Conservation (phyloP, 768 basidiomycete species). For the Serendipita sp. region DNA sequence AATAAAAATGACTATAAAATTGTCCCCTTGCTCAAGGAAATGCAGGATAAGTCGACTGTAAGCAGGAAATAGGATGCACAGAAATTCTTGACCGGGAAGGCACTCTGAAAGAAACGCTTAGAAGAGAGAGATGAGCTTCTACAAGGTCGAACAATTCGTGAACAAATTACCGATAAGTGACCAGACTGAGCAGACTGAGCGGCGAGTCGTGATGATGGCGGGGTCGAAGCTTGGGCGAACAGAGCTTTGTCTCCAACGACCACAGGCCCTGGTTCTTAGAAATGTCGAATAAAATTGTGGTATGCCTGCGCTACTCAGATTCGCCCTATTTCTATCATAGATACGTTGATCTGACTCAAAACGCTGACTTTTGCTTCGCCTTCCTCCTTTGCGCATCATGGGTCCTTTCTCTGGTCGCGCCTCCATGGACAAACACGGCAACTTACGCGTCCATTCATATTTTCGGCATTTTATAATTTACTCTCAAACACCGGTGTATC, state of each 20-base stretch:
- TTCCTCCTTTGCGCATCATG: neutral
- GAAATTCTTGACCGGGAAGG: too few species aligned
- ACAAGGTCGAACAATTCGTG: too few species aligned
- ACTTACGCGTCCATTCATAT: too few species aligned
- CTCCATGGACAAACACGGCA: neutral
- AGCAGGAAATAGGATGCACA: too few species aligned
- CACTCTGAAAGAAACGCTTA: too few species aligned
- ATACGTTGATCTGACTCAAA: too few species aligned
- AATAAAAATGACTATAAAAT: too few species aligned
- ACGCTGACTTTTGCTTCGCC: neutral
- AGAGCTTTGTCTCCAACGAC: neutral
- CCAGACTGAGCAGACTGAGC: neutral
- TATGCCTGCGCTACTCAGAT: neutral
- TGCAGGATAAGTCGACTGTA: too few species aligned
- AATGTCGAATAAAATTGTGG: constrained; percentile 3
- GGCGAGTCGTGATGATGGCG: neutral
- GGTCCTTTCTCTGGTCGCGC: neutral
- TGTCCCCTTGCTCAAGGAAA: too few species aligned
- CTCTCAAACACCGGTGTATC: too few species aligned
- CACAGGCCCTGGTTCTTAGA: neutral
- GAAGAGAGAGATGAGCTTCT: too few species aligned
- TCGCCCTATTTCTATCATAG: neutral
- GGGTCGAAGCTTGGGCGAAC: neutral
- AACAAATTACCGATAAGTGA: neutral
- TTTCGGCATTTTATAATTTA: too few species aligned